These are phyloP conservation scores for Didymellaceae sp. DNA, from an alignment of 2,329 filamentous ascomycete species.

Conservation along the genomic window DNA sequence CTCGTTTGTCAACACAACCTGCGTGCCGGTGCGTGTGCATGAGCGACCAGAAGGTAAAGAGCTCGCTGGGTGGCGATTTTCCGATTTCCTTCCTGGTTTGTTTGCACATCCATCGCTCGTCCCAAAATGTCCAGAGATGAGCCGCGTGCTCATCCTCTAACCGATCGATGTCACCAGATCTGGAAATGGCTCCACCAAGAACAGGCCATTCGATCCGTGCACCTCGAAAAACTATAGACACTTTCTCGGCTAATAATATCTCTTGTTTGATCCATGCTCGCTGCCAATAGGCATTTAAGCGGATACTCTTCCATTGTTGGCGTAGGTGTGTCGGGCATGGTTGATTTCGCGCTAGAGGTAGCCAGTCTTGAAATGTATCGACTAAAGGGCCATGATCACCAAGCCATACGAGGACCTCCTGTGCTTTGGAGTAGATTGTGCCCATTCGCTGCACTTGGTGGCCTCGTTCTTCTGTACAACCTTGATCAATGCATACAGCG, in stretches of 20 bases:
- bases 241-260: not conserved
- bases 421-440: not conserved
- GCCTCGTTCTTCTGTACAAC: not conserved
- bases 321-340: not conserved
- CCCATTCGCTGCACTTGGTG: not conserved
- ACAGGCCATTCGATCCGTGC: not conserved
- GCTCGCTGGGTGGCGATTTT: not conserved
- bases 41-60: not conserved
- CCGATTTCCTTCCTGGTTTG: not conserved
- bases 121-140: not conserved
- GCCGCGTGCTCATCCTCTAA: not conserved
- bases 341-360: not conserved
- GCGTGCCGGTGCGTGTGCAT: not conserved
- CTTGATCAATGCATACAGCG: not conserved
- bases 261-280: not conserved
- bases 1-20: not conserved
- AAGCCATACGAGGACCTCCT: not conserved
- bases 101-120: not conserved
- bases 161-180: not conserved
- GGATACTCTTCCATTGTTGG: not conserved
- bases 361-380: not conserved
- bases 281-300: not conserved
- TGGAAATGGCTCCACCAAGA: not conserved
- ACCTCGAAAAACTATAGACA: not conserved
- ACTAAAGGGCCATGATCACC: not conserved